Percentiles rank a stretch among this genome's conserved stretches.
phyloP scores from a whole-genome alignment of 176 grass and related monocot species.

The Otatea glauca region DNA sequence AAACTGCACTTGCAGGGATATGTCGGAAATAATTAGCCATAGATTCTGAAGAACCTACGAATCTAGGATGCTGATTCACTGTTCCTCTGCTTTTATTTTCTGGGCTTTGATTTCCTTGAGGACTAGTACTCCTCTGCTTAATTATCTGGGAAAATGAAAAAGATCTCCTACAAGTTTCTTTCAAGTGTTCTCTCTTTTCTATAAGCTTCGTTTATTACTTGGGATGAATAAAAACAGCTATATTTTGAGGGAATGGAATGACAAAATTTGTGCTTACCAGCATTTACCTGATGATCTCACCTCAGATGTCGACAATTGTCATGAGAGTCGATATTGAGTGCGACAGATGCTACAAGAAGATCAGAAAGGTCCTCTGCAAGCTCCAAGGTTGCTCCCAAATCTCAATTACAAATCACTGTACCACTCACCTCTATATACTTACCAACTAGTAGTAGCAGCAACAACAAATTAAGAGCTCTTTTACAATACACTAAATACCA shows the following conservation, averaged over 20 bases:
- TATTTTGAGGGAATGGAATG: neutral
- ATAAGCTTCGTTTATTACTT: neutral
- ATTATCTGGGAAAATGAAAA: neutral
- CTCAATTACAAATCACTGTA: neutral
- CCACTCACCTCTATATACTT: neutral
- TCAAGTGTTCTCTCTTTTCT: neutral
- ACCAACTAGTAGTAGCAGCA: neutral
- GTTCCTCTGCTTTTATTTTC: neutral
- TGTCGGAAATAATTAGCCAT: neutral
- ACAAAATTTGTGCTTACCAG: neutral
- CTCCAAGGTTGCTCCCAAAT: constrained; percentile 60
- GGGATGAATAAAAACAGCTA: no score
- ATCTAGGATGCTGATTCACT: neutral
- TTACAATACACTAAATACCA: no score
- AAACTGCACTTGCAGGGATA: neutral
- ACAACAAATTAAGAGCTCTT: no score
- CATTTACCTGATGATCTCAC: neutral
- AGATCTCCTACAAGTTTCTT: neutral
- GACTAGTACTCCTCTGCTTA: neutral
- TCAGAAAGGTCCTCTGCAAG: constrained; percentile 82
- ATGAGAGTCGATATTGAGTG: constrained; percentile 78
- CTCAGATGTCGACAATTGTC: constrained; percentile 66
- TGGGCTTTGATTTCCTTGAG: neutral
- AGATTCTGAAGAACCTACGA: neutral
- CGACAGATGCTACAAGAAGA: constrained; percentile 78